Evolutionary conservation across 1,284 basidiomycete genomes (phyloP).

Genomic region (Pyrrhoderma noxium): DNA sequence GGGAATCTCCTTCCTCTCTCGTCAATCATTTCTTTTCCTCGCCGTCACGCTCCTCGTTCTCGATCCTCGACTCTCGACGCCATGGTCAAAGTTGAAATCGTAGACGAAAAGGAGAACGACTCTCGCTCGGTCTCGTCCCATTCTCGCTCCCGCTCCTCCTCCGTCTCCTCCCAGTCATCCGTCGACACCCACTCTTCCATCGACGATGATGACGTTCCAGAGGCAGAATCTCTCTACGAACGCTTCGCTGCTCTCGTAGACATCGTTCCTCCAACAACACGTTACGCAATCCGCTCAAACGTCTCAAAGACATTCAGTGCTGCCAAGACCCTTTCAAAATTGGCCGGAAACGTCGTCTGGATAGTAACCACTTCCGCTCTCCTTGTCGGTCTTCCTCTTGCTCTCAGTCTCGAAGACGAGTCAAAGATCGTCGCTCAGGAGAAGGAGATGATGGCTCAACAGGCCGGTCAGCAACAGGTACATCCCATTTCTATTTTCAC

Average conservation of each 20-base stretch:
- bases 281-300: slow-evolving; percentile 63
- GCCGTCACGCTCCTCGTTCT: too few species aligned
- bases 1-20: slow-evolving; percentile 2
- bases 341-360: slow-evolving; percentile 89
- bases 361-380: slow-evolving; percentile 90
- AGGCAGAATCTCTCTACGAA: slow-evolving; percentile 84
- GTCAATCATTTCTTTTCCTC: neutral
- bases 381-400: slow-evolving; percentile 88
- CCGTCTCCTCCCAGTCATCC: slow-evolving; percentile 64
- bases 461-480: slow-evolving; percentile 87
- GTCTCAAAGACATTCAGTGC: slow-evolving; percentile 55
- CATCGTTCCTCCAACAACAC: slow-evolving; percentile 88
- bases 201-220: slow-evolving; percentile 32
- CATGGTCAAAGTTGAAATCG: slow-evolving; percentile 84
- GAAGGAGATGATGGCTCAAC: slow-evolving; percentile 90
- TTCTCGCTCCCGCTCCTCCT: slow-evolving; percentile 43
- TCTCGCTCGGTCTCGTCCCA: slow-evolving; percentile 57
- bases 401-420: slow-evolving; percentile 92
- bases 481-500: slow-evolving; percentile 27
- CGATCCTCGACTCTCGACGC: slow-evolving; percentile 13
- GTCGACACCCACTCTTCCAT: slow-evolving; percentile 33
- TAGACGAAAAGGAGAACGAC: slow-evolving; percentile 70
- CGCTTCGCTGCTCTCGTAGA: slow-evolving; percentile 88
- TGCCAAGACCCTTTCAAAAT: slow-evolving; percentile 58
- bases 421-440: slow-evolving; percentile 92